These are phyloP conservation scores for Kodamaea hsintzibuensis DNA, from an alignment of 805 yeast species.

Conservation along the genomic window DNA sequence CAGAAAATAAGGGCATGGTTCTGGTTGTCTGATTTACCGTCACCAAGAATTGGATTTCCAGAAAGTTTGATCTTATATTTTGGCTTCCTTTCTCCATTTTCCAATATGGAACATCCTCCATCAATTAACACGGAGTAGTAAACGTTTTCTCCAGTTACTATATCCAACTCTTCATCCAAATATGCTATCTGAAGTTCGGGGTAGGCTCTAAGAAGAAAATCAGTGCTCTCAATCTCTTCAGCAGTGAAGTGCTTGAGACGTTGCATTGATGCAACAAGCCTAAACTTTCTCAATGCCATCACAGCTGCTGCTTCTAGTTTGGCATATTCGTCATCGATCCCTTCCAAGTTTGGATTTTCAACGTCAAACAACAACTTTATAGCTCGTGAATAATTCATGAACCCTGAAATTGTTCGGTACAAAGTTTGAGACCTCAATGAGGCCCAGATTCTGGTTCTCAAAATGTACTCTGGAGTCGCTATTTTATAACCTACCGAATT, in stretches of 20 bases:
- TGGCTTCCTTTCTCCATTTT: slow-evolving; percentile 48
- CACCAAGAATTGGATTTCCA: slow-evolving; percentile 82
- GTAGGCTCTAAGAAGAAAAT: slow-evolving; percentile 60
- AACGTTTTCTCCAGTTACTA: slow-evolving; percentile 41
- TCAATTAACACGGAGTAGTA: slow-evolving; percentile 71
- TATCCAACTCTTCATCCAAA: slow-evolving; percentile 52
- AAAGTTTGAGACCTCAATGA: slow-evolving; percentile 48
- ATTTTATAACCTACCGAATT: slow-evolving; percentile 49
- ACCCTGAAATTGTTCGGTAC: slow-evolving; percentile 48
- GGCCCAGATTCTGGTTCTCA: slow-evolving; percentile 50
- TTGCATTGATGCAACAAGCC: slow-evolving; percentile 68
- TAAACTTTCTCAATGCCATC: slow-evolving; percentile 62
- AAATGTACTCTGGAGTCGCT: slow-evolving; percentile 49
- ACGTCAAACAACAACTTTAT: slow-evolving; percentile 47
- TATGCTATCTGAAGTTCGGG: slow-evolving; percentile 68
- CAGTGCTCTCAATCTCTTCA: slow-evolving; percentile 61
- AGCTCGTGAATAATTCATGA: slow-evolving; percentile 50
- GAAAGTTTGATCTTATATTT: slow-evolving; percentile 63
- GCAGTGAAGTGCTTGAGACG: slow-evolving; percentile 52
- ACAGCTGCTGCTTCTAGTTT: slow-evolving; percentile 48
- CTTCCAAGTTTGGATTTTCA: slow-evolving; percentile 40
- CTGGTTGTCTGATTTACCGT: slow-evolving; percentile 84
- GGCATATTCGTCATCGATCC: slow-evolving; percentile 32
- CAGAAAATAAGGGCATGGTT: slow-evolving; percentile 73
- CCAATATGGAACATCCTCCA: slow-evolving; percentile 62